phyloP scores from a whole-genome alignment of 176 grass and related monocot genomes.

The Elymus sibiricus region DNA sequence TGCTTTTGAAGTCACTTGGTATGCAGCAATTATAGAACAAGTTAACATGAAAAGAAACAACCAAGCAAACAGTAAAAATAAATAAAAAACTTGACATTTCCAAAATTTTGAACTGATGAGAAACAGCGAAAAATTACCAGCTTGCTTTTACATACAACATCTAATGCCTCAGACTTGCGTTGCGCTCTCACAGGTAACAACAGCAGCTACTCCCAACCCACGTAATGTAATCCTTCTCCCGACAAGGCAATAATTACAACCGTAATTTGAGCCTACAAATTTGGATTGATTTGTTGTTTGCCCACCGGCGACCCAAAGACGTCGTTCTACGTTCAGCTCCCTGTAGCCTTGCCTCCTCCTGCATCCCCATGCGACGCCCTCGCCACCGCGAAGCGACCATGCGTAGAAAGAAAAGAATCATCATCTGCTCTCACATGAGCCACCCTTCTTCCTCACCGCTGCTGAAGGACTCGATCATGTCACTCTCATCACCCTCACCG shows the following conservation, averaged over 20 bases:
- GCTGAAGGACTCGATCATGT: conserved; percentile 57
- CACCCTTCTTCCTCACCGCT: conserved; percentile 60
- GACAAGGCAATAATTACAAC: conserved; percentile 13
- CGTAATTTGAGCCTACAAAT: background rate
- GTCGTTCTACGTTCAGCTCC: background rate
- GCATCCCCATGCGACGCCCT: background rate
- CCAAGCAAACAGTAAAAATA: background rate
- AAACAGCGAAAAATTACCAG: conserved; percentile 1
- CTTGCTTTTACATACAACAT: conserved; percentile 32
- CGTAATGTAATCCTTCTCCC: background rate
- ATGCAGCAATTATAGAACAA: no score
- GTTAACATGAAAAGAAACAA: background rate
- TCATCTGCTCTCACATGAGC: background rate
- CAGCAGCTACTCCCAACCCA: background rate
- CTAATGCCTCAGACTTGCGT: conserved; percentile 12
- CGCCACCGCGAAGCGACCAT: background rate
- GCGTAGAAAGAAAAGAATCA: background rate
- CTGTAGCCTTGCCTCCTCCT: background rate
- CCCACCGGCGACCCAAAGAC: background rate
- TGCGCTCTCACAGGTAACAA: background rate
- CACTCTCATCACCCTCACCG: conserved; percentile 47
- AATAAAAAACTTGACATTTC: background rate
- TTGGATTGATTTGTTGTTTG: background rate
- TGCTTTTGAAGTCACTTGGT: no score
- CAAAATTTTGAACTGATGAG: conserved; percentile 8